Percentiles rank a stretch among this genome's conserved stretches.
Evolutionary conservation across 768 basidiomycete genomes (phyloP).

Genomic region (Podaxis sp.): DNA sequence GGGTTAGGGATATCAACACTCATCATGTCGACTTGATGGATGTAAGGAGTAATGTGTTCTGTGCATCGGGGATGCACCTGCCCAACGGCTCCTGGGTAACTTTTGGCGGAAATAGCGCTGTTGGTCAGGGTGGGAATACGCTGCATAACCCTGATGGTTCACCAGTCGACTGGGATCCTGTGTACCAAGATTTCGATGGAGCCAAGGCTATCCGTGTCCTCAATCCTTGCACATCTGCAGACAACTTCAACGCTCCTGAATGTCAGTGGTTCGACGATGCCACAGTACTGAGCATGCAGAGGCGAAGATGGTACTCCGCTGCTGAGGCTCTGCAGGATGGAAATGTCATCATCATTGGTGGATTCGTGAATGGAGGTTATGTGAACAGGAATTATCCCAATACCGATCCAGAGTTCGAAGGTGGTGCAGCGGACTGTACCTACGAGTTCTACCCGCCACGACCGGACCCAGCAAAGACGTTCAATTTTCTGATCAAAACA

Average conservation of each 20-base stretch:
- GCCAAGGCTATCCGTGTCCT: conserved; percentile 76
- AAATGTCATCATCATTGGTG: conserved; percentile 74
- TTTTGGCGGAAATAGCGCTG: conserved; percentile 76
- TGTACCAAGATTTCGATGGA: conserved; percentile 80
- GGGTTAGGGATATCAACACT: conserved; percentile 54
- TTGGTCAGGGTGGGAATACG: conserved; percentile 60
- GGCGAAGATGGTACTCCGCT: conserved; percentile 73
- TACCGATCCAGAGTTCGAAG: conserved; percentile 46
- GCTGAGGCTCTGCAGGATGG: conserved; percentile 77
- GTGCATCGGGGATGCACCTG: conserved; percentile 80
- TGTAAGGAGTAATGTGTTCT: conserved; percentile 70
- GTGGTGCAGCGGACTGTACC: conserved; percentile 75
- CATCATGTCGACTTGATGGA: conserved; percentile 64
- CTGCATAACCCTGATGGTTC: conserved; percentile 39
- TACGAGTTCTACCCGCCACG: conserved; percentile 79
- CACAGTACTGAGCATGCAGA: conserved; percentile 58
- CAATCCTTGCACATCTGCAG: conserved; percentile 57
- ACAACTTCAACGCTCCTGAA: conserved; percentile 40
- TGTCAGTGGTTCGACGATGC: conserved; percentile 77
- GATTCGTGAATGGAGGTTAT: conserved; percentile 75
- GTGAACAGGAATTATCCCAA: conserved; percentile 74
- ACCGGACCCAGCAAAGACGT: conserved; percentile 39
- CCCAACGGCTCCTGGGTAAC: conserved; percentile 75
- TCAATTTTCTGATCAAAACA: conserved; percentile 66
- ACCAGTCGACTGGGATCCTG: conserved; percentile 55